Evolutionary conservation across 352 stramenopile genomes (phyloP), one percentile per base, ranked within the genome.

Genomic region (Thalassiosira mediterranea): DNA sequence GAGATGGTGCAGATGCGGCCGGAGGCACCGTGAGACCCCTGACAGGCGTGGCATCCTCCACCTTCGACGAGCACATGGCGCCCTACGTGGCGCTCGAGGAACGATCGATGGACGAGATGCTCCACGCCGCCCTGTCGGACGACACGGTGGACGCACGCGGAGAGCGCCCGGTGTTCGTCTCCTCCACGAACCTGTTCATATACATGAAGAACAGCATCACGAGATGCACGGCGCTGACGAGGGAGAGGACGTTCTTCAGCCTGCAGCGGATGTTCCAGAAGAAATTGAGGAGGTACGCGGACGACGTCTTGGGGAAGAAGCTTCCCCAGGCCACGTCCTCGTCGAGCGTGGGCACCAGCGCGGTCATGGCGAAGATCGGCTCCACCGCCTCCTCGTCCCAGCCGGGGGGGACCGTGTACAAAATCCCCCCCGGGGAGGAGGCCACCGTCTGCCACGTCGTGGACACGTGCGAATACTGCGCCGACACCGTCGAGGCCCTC

Each of bases 151-250:
- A 98, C 77, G 93, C 90, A 40, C 96, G 98, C 31, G 96, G 96
- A 8, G 95, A 97, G 51, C 83, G 98, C 15, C 95, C 96, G 0
- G 95, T 98, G 4, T 98, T 99, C 72, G 97, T 94, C 1, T 98
- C 94, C 32, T 98, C 96, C 1, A 97, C 98, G 15, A 97, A 97
- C 71, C 95, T 99, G 70, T 99, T 99, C 74, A 94, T 97, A 42
- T 98, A 99, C 87, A 98, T 99, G 68, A 98, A 98, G 53, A 98
- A 98, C 63, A 98, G 95, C 4, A 96, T 99, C 34, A 97, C 97
- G 66, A 93, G 96, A 15, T 99, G 97, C 67, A 98, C 95, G 19
- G 95, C 95, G 21, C 83, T 99, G 29, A 98, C 96, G 0, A 98
- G 96, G 51, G 97, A 96, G 19, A 94, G 98, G 80, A 98, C 96